phyloP scores from a whole-genome alignment of 2,329 filamentous ascomycete species.

The Trichophyton benhamiae region DNA sequence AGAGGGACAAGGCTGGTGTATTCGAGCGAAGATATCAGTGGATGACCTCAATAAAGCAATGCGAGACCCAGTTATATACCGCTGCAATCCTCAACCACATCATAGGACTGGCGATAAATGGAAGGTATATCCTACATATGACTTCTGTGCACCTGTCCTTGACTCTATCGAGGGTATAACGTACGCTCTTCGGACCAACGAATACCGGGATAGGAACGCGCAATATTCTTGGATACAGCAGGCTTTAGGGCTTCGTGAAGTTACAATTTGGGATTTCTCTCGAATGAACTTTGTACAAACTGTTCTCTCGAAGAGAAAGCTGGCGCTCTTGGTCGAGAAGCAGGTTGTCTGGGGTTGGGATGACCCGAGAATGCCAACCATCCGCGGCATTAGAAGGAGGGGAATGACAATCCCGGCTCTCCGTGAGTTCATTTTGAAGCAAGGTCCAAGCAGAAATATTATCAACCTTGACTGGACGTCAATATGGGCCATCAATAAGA shows the following conservation, averaged over 20 bases:
- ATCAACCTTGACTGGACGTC: constrained; percentile 40
- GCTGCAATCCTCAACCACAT: constrained; percentile 57
- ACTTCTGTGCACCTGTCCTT: constrained; percentile 47
- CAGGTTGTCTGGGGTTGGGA: constrained; percentile 27
- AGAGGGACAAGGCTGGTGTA: constrained; percentile 59
- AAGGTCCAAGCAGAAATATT: constrained; percentile 38
- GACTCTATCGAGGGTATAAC: constrained; percentile 46
- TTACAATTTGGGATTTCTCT: constrained; percentile 27
- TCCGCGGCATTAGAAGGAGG: constrained; percentile 25
- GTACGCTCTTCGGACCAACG: constrained; percentile 46
- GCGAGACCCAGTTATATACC: constrained; percentile 84
- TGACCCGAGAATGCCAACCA: constrained; percentile 28
- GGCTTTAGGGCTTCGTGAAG: constrained; percentile 21
- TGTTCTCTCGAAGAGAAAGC: constrained; percentile 27
- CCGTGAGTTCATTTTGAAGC: constrained; percentile 39
- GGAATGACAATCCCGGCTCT: constrained; percentile 26
- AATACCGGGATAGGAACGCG: constrained; percentile 32
- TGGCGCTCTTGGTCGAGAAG: constrained; percentile 26
- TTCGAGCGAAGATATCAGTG: constrained; percentile 73
- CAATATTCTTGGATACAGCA: constrained; percentile 26
- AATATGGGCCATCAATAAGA: constrained; percentile 55
- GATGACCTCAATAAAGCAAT: constrained; percentile 82
- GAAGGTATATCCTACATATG: constrained; percentile 50
- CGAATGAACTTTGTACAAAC: constrained; percentile 29
- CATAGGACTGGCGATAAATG: constrained; percentile 44